Evolutionary conservation across 305 asterid species (phyloP).

Genomic region (Fraxinus paxiana): DNA sequence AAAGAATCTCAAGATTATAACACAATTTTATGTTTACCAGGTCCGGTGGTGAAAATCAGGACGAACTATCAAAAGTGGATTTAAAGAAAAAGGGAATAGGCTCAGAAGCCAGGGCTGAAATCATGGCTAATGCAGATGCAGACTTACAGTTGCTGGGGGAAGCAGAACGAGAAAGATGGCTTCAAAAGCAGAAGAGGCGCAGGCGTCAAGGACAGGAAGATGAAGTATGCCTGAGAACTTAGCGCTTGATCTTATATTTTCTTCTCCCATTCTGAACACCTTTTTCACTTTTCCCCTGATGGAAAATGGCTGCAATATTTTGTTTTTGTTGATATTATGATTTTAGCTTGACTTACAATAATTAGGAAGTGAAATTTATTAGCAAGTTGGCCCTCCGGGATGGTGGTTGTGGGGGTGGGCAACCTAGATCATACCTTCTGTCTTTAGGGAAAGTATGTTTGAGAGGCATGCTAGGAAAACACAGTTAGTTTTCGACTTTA

Average conservation of each 20-base stretch:
- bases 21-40: conserved; percentile 35
- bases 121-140: conserved; percentile 67
- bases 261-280: not conserved
- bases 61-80: conserved; percentile 61
- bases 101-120: conserved; percentile 82
- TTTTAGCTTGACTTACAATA: not conserved
- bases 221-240: conserved; percentile 46
- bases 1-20: not conserved
- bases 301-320: not conserved
- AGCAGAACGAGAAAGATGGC: conserved; percentile 73
- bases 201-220: conserved; percentile 92
- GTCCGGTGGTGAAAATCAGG: conserved; percentile 41
- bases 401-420: not conserved
- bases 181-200: conserved; percentile 75
- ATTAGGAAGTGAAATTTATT: not conserved
- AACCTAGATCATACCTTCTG: not conserved
- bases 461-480: not conserved
- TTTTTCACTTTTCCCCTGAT: not conserved
- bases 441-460: not conserved
- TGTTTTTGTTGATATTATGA: not conserved
- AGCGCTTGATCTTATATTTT: not conserved
- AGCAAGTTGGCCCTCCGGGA: not conserved
- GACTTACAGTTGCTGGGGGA: conserved; percentile 81
- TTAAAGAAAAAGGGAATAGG: conserved; percentile 84
- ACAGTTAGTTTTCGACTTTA: not conserved